phyloP scores from a whole-genome alignment of 441 rosid genomes.

The Omphalea diandra region DNA sequence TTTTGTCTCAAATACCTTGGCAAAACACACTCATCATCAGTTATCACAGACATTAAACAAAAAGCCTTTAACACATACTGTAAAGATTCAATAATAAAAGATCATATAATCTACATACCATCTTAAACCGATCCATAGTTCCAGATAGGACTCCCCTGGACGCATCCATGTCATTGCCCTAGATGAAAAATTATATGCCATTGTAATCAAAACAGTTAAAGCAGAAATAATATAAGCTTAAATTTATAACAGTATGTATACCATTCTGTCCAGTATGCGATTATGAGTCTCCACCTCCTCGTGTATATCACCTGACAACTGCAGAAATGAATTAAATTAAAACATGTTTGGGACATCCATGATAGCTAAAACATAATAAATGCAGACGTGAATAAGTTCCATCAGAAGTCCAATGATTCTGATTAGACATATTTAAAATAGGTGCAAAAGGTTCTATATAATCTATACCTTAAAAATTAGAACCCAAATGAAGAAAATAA shows the following conservation, averaged over 20 bases:
- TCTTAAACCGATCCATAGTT: conserved; percentile 97
- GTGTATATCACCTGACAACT: conserved; percentile 91
- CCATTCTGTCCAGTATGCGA: conserved; percentile 91
- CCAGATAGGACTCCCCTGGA: conserved; percentile 93
- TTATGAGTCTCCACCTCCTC: conserved; percentile 96
- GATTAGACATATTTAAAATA: conserved; percentile 4
- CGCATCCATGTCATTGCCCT: conserved; percentile 99
- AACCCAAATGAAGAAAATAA: neutral
- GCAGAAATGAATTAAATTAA: conserved; percentile 24
- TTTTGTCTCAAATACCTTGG: conserved; percentile 90
- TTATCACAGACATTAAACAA: conserved; percentile 9
- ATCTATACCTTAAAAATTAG: neutral
- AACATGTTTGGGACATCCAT: neutral
- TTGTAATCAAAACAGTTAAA: conserved; percentile 22
- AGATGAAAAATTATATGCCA: conserved; percentile 20
- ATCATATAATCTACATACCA: conserved; percentile 39
- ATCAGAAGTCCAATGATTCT: neutral
- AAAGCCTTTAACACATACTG: neutral
- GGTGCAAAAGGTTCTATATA: neutral
- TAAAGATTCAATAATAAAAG: neutral
- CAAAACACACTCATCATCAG: conserved; percentile 22
- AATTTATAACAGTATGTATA: conserved; percentile 32
- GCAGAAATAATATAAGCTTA: neutral
- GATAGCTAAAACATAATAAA: too few species aligned
- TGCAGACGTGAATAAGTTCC: too few species aligned